Evolutionary conservation across 2,329 filamentous ascomycete species (phyloP), one percentile per base, ranked within the genome.

Genomic region (Alternaria gansuensis): DNA sequence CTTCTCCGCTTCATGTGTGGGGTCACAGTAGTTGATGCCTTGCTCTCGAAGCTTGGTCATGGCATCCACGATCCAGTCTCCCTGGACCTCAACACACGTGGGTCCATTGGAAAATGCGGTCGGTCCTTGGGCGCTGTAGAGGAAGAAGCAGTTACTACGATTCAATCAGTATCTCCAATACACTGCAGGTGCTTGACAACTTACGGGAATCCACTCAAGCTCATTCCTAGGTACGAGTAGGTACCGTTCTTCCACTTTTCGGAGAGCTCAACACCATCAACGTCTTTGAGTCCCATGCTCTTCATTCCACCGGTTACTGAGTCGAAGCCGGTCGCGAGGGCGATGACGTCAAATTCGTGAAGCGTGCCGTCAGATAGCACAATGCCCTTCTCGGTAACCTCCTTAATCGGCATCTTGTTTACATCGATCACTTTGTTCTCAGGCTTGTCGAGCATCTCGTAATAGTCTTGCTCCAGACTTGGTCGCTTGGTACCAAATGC

Each of bases 401-500:
- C 72, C 28, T 71, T 63, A 48, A 82, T 79, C 0, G 80, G 79
- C 1, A 73, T 77, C 57, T 77, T 74, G 48, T 78, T 79, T 51
- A 81, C 73, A 58, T 82, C 76, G 33, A 82, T 69, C 14, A 82
- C 74, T 23, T 75, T 71, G 49, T 81, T 80, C 56, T 82, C 75
- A 5, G 77, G 75, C 34, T 67, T 73, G 62, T 82, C 77, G 11
- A 82, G 68, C 62, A 79, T 71, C 63, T 83, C 80, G 50, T 82
- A 83, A 60, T 75, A 82, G 64, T 80, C 76, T 54, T 82, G 80
- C 64, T 83, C 81, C 2, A 83, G 72, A 36, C 74, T 78, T 7
- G 80, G 79, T n/a, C 81, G 70, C 71, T 82, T 83, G 14, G 78
- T 79, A 9, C 81, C 81, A 52, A 80, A 82, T 0, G 79, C 74